phyloP scores from a whole-genome alignment of 169 alveolate genomes.

The Babesia bovis region DNA sequence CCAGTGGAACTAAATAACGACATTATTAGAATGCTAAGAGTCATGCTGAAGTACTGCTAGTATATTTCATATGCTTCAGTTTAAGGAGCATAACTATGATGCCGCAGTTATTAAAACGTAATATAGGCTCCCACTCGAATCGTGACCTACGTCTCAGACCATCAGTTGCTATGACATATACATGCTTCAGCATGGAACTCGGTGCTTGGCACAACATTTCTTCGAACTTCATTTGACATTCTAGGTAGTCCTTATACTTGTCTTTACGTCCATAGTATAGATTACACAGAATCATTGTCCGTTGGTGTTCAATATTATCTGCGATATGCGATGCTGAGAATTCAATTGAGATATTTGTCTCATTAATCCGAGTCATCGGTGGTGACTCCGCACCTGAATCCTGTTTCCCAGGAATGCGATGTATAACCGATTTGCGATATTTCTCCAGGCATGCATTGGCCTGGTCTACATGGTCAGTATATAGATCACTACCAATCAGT shows the following conservation, averaged over 20 bases:
- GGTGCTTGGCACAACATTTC: constrained; percentile 6
- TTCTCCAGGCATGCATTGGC: not conserved
- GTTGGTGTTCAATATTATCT: constrained; percentile 4
- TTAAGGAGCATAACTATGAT: constrained; percentile 42
- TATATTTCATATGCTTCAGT: not conserved
- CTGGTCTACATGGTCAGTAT: not conserved
- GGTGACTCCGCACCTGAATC: not conserved
- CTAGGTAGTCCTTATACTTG: constrained; percentile 16
- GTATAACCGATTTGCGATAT: constrained; percentile 3
- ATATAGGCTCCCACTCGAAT: constrained; percentile 49
- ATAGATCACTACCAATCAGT: constrained; percentile 21
- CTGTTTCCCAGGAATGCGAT: not conserved
- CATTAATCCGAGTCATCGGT: not conserved
- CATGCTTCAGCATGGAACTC: constrained; percentile 5
- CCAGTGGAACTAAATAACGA: constrained; percentile 20
- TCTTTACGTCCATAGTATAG: constrained; percentile 56
- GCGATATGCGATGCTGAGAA: not conserved
- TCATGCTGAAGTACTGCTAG: constrained; percentile 27
- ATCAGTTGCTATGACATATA: constrained; percentile 49
- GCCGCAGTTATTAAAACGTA: constrained; percentile 63
- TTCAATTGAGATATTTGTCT: not conserved
- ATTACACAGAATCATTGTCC: constrained; percentile 36
- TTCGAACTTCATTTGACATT: constrained; percentile 12
- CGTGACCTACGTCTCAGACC: constrained; percentile 30
- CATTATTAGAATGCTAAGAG: constrained; percentile 8